Base-by-base conservation (phyloP, 495 filamentous ascomycete genomes). In the Daldinia loculata region DNA sequence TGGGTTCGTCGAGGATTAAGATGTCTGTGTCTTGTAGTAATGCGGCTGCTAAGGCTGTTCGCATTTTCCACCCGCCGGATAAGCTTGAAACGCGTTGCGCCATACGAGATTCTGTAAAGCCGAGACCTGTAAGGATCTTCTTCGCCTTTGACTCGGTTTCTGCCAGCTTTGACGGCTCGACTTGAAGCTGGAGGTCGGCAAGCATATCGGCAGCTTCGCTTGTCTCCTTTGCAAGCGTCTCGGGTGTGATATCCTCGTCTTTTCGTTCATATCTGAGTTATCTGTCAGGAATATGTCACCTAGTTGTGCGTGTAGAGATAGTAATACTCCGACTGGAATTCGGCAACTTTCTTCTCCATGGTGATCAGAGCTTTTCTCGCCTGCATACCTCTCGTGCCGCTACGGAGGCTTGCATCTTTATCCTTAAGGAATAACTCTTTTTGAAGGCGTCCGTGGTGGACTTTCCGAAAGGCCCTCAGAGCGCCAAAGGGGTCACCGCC, bases 1-100 rank as follows among this genome's bases (percentile, higher is more conserved):
- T 95, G 4, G 93, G 92, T 72, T 96, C 93, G 81, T 96, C 92
- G 17, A 96, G 88, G 55, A 96, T 90, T 70, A 95, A 84, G 55
- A 95, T 87, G 69, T 94, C 91, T 0, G 90, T 85, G n/a, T 87
- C 82, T 71, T 92, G 88, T 4, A 91, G 83, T 11, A 96, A 83
- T 12, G 87, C 84, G 15, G 84, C 83, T 2, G 91, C 91, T 6
- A 95, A 84, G 63, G 87, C 84, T 52, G 85, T 88, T 41, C 92
- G 85, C 88, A 93, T 95, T 26, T 81, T 84, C 92, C 92, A 95
- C 5, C 93, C 93, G 12, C 92, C 92, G 0, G 92, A 95, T 12
- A 96, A 80, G 6, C 85, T 86, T 0, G 80, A 80, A 24, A 91
- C 83, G n/a, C 85, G 80, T 48, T 84, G 87, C 9, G 80, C 74